Conservation (phyloP, 2,329 filamentous ascomycete species). For the Venturia pyrina region DNA sequence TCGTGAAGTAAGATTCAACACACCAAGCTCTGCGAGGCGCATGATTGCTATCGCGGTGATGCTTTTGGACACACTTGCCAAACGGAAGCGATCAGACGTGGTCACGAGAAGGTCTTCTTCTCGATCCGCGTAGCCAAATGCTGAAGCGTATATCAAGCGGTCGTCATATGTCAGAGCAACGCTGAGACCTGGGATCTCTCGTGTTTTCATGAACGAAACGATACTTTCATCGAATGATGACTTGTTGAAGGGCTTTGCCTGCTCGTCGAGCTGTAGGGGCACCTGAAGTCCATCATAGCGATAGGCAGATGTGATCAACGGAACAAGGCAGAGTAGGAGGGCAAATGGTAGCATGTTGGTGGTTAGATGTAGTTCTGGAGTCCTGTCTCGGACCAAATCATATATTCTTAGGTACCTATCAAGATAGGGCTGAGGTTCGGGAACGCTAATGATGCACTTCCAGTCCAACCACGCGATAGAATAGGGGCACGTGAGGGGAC, state of each 20-base stretch:
- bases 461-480: background rate
- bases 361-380: background rate
- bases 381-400: background rate
- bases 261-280: background rate
- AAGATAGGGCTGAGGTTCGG: background rate
- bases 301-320: background rate
- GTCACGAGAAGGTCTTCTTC: constrained; percentile 1
- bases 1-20: background rate
- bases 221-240: background rate
- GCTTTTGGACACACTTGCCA: constrained; percentile 12
- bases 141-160: constrained; percentile 9
- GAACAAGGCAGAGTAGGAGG: background rate
- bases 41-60: constrained; percentile 12
- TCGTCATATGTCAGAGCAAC: constrained; percentile 9
- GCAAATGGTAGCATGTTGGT: background rate
- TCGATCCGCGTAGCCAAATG: constrained; percentile 7
- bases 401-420: too few species aligned
- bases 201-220: constrained; percentile 4
- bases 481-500: too few species aligned
- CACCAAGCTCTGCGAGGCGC: constrained; percentile 6
- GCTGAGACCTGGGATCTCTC: constrained; percentile 10
- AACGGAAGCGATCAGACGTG: constrained; percentile 11
- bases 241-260: background rate
- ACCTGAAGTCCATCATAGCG: background rate
- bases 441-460: background rate